A percentile compares a stretch with the other conserved stretches of the same genome.
phyloP scores from a whole-genome alignment of 176 grass and related monocot species.

The Cenchrus americanus region DNA sequence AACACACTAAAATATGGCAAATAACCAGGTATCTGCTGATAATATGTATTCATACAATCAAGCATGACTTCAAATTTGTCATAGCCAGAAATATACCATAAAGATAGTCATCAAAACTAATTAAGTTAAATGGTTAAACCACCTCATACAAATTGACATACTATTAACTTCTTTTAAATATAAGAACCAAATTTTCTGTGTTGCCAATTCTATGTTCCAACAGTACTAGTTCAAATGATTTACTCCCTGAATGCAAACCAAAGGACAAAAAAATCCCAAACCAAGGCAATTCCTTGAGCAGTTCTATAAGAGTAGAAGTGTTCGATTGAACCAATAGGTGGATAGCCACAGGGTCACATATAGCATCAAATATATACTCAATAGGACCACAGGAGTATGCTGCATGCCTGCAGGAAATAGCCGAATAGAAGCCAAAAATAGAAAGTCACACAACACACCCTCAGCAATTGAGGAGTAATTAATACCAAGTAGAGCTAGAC shows the following conservation, averaged over 20 bases:
- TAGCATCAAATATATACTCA: not conserved
- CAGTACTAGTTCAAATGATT: not conserved
- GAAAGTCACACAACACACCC: not conserved
- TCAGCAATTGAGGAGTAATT: slow-evolving; percentile 17
- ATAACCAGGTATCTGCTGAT: not conserved
- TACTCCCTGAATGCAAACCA: not conserved
- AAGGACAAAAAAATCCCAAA: not conserved
- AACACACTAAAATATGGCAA: not conserved
- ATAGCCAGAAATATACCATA: not conserved
- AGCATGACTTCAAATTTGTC: slow-evolving; percentile 3
- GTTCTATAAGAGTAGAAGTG: not conserved
- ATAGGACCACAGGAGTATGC: not conserved
- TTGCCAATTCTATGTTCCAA: not conserved
- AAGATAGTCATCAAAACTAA: not conserved
- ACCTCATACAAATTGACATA: slow-evolving; percentile 22
- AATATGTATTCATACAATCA: not conserved
- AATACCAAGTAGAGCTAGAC: slow-evolving; percentile 4
- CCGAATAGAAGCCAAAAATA: slow-evolving; percentile 11
- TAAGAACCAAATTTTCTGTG: not conserved
- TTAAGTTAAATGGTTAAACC: not conserved
- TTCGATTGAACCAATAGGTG: not conserved
- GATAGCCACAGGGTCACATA: not conserved
- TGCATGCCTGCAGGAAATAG: not conserved
- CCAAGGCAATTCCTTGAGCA: not conserved
- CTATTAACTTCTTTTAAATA: not conserved